Evolutionary conservation across 495 filamentous ascomycete genomes (phyloP), one percentile per base, ranked within the genome.

Genomic region (Penicillium paradoxum): DNA sequence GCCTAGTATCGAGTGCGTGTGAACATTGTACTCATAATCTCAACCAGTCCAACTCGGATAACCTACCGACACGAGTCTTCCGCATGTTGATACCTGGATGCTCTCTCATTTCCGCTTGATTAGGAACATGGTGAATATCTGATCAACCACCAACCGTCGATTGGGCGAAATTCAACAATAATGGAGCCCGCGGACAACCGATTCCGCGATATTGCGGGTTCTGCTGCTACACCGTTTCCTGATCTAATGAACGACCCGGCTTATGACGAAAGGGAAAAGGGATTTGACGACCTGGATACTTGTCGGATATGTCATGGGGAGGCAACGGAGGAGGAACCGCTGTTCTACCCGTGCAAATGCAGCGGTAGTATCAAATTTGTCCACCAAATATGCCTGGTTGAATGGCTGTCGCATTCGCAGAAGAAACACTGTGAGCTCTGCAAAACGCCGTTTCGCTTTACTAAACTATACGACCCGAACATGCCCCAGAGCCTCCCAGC

Each of bases 401-500:
- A 97, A 73, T 99, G 93, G 93, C 75, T 99, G 17, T 87, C 89
- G 21, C 93, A 99, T 66, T 96, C 91, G 1, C 91, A 97, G 67
- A 97, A 97, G 81, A 97, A 97, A 69, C 87, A 97, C 77, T 99
- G 93, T 74, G 93, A 99, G 76, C 83, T 99, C 14, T 99, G 93
- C 83, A 97, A 97, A 69, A 99, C 95, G 18, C 83, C 90, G 1
- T 99, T 97, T 67, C 86, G 88, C 33, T 99, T 99, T 70, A 99
- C 93, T 19, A 97, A 99, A 64, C 80, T 99, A 8, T 99, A 99
- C 74, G 80, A 90, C 54, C 89, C 90, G 8, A 76, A 90, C 55
- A 99, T 97, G 95, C 93, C 93, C 3, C 79, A 81, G 40, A 79
- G 76, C 9, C 78, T 99, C 33, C 95, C 93, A 1, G 73, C 83